Conservation (phyloP, 805 yeast species). For the Candida pseudoglaebosa region DNA sequence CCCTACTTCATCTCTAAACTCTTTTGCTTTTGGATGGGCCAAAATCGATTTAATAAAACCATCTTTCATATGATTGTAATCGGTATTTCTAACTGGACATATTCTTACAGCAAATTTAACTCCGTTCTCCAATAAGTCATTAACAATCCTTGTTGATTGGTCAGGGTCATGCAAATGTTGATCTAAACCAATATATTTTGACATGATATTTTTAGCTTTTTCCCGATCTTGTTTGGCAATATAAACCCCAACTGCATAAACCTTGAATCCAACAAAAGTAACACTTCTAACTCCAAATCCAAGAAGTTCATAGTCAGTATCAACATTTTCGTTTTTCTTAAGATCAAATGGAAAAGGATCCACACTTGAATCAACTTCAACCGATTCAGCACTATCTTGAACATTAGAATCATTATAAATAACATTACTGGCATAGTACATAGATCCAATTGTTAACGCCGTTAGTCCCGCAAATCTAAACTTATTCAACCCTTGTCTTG, state of each 20-base stretch:
- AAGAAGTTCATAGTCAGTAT: conserved; percentile 48
- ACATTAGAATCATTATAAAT: conserved; percentile 3
- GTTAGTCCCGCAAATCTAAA: neutral
- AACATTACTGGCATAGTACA: neutral
- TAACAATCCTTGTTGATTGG: conserved; percentile 50
- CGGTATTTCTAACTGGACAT: conserved; percentile 86
- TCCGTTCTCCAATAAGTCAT: conserved; percentile 53
- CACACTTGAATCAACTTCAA: conserved; percentile 49
- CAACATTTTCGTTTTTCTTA: conserved; percentile 13
- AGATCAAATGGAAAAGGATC: conserved; percentile 42
- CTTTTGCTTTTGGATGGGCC: conserved; percentile 59
- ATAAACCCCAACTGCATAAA: conserved; percentile 84
- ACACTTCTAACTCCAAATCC: conserved; percentile 85
- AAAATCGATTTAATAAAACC: conserved; percentile 80
- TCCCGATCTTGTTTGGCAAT: conserved; percentile 57
- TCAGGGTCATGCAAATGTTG: conserved; percentile 48
- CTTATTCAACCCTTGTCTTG: neutral
- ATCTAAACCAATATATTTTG: conserved; percentile 16
- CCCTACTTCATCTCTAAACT: conserved; percentile 33
- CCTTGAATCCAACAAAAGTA: conserved; percentile 76
- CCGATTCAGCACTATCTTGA: conserved; percentile 14
- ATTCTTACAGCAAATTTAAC: conserved; percentile 69
- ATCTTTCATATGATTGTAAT: conserved; percentile 83
- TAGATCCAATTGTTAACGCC: neutral
- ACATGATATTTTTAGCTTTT: conserved; percentile 30